A percentile compares a stretch with the other conserved stretches of the same genome.
Conservation (phyloP, 345 rosid genomes). For the Laguncularia racemosa region DNA sequence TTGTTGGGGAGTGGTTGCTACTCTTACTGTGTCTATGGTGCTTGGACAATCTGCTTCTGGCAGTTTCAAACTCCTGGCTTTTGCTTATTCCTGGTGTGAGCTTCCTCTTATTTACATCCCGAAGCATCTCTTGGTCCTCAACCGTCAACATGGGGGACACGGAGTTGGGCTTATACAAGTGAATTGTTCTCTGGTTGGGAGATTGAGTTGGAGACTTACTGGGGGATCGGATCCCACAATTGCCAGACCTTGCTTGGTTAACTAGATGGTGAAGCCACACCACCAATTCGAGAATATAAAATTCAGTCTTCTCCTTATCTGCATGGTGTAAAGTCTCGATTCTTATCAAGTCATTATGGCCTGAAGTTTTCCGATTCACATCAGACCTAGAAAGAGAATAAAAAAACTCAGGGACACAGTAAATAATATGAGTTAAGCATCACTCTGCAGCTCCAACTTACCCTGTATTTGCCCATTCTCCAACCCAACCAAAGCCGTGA, state of each 20-base stretch:
- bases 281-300: slow-evolving; percentile 68
- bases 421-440: slow-evolving; percentile 5
- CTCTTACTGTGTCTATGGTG: slow-evolving; percentile 89
- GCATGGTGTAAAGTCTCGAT: slow-evolving; percentile 97
- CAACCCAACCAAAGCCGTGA: slow-evolving; percentile 99
- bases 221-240: slow-evolving; percentile 68
- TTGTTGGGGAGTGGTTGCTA: slow-evolving; percentile 79
- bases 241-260: slow-evolving; percentile 61
- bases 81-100: slow-evolving; percentile 86
- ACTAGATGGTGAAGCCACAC: slow-evolving; percentile 93
- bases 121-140: slow-evolving; percentile 95
- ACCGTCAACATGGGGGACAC: slow-evolving; percentile 44
- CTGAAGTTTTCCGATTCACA: slow-evolving; percentile 52
- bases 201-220: slow-evolving; percentile 84
- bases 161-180: slow-evolving; percentile 30
- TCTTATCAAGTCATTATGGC: slow-evolving; percentile 71
- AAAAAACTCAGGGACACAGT: slow-evolving; percentile 5
- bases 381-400: slow-evolving; percentile 47
- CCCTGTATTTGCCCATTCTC: slow-evolving; percentile 99
- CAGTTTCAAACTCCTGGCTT: slow-evolving; percentile 88
- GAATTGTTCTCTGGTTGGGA: slow-evolving; percentile 52
- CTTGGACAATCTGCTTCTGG: slow-evolving; percentile 48
- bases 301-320: slow-evolving; percentile 81
- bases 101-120: slow-evolving; percentile 78
- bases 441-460: slow-evolving; percentile 19